Base-by-base conservation (phyloP, 2,329 filamentous ascomycete genomes). In the Hansfordia pulvinata region DNA sequence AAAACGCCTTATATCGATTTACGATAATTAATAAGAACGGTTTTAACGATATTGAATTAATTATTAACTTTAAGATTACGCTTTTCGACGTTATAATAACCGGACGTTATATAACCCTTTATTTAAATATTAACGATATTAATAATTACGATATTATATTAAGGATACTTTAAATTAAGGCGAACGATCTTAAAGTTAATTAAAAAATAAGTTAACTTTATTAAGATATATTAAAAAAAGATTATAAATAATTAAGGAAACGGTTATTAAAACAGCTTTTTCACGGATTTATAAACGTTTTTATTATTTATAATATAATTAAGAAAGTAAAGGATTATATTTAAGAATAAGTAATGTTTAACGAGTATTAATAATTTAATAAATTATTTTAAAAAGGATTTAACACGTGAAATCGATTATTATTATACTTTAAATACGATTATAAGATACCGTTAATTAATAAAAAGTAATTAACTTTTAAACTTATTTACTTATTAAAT, bases 381-480 rank as follows among this genome's bases (percentile, higher is more conserved):
- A 10, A 19, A 6, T 18, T 19, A 12, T 27, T 27, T 11, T 20
- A 21, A 10, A 9, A 15, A 21, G 14, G 14, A 20, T 6, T 20
- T n/a, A n/a, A 9, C 6, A 12, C 10, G 14, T 16, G 15, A 16
- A 15, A n/a, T n/a, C n/a, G n/a, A 20, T 13, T 30, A 26, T 17
- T 17, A 21, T 9, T 12, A 21, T 12, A 26, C n/a, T 17, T 5
- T 8, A 21, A 8, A 17, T 27, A 20, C 17, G 17, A 28, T 11
- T 16, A 34, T 12, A n/a, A 26, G 19, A 23, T 31, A 26, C 13
- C 10, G 7, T 20, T 31, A 15, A 17, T 27, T 26, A 14, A 29
- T 17, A 19, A 20, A 12, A 29, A 6, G 19, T 8, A 31, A 19
- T 27, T 14, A 10, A 7, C 18, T 17, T 28, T 18, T 13, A 26